Evolutionary conservation across 495 filamentous ascomycete species (phyloP), one percentile per base, ranked within the genome.

Genomic region (Penicillium crystallinum): DNA sequence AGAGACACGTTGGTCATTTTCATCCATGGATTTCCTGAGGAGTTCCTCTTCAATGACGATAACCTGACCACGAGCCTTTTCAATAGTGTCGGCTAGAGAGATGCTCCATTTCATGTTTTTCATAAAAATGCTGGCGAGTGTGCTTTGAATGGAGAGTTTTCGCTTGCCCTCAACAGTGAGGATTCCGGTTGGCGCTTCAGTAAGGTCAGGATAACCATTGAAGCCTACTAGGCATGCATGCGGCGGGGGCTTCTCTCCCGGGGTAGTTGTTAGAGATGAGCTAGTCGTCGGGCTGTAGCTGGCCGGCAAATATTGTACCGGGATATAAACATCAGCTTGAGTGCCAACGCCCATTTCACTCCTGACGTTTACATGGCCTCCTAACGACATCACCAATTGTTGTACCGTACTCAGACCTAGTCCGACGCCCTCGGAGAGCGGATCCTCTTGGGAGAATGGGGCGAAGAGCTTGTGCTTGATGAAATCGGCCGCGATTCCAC

Each of bases 361-460:
- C 12, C 72, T 66, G 2, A 90, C 76, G 8, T 77, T 76, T 35
- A 91, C 77, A 9, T 75, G 70, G 0, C 87, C 82, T 6, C 75
- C 73, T 6, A 90, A 71, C 18, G 77, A 77, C 15, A 67, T 69
- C 3, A 87, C 73, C 12, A 91, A 77, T 45, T 86, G 83, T 23
- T 76, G 79, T 0, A 88, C 81, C 39, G 88, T 87, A 39, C 80
- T 83, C 39, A 90, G 75, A 1, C 86, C 86, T 2, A 88, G 74
- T 0, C 87, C 87, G 3, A 86, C 82, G 14, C 87, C 87, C 14
- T 80, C 75, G 1, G 79, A 75, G 10, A 88, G 71, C 0, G 74
- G 66, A 47, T 88, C 79, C 56, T 90, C 87, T 52, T 91, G 87
- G 0, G 81, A 73, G 55, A 90, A 91, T 0, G 87, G 82, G 3